Base-by-base conservation (phyloP, 1,284 basidiomycete species). In the Vanrija sp. region DNA sequence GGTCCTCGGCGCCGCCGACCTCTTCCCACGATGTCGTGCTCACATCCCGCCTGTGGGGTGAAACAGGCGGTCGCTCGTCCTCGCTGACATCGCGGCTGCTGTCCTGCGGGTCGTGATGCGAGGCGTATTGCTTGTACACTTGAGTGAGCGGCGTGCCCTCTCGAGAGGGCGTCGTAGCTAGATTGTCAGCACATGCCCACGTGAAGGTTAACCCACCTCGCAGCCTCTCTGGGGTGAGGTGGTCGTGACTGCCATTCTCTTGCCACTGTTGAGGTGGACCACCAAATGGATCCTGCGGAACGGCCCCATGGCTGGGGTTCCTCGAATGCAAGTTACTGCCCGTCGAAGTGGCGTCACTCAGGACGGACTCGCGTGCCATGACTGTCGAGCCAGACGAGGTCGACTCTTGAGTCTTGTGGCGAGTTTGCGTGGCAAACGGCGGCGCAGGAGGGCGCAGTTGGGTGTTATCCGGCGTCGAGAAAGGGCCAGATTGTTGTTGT, bases 21-120 rank as follows among this genome's bases (percentile, higher is more conserved):
- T 71, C 68, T 48, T 71, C 70, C 73, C 73, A 74, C 9, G 69
- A 71, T 68, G 70, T 72, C 54, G 55, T 54, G 53, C 65, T 68
- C 18, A 58, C 57, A 19, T 18, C 40, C 40, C 57, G 54, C 7
- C 34, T 34, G 34, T 34, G 34, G 9, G 34, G 9, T 1, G 2
- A 5, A 15, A 12, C 34, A 34, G 5, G 34, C 1, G 34, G 9
- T 16, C 28, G 19, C 15, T 48, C 29, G 34, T 21, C 25, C 6
- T 48, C 46, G 44, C 18, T 26, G 21, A n/a, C 21, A 28, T 46
- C 44, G 16, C 28, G 21, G 21, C 44, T 25, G n/a, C 28, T 28
- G 21, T 46, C 44, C 4, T 46, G 34, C 9, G 34, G 34, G 12
- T 34, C 34, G 10, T 34, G 34, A 14, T 34, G 34, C 12, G 34